phyloP scores from a whole-genome alignment of 1,284 basidiomycete species.

The Coniferiporia sulphurascens region DNA sequence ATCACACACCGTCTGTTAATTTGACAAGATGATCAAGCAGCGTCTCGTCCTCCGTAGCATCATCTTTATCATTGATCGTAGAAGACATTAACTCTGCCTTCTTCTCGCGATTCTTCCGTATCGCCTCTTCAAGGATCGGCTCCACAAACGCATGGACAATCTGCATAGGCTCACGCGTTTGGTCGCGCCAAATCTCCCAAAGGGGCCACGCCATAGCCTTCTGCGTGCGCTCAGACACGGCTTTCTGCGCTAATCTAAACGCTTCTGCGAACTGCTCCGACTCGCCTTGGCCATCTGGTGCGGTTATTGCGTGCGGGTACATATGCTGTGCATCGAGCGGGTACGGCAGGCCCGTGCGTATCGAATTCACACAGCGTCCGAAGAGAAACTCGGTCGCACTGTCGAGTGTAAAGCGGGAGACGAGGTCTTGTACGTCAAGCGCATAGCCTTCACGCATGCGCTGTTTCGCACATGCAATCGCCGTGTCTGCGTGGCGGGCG shows the following conservation, averaged over 20 bases:
- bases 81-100: not conserved
- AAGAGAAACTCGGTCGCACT: slow-evolving; percentile 38
- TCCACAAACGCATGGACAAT: slow-evolving; percentile 45
- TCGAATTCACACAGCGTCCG: slow-evolving; percentile 30
- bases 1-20: slow-evolving; percentile 40
- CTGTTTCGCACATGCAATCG: slow-evolving; percentile 27
- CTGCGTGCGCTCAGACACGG: slow-evolving; percentile 36
- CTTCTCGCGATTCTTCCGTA: slow-evolving; percentile 31
- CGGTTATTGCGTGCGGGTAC: slow-evolving; percentile 6
- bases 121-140: slow-evolving; percentile 43
- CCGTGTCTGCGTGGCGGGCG: slow-evolving; percentile 26
- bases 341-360: slow-evolving; percentile 30
- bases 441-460: slow-evolving; percentile 39
- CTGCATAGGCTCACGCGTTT: slow-evolving; percentile 39
- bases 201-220: slow-evolving; percentile 44
- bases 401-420: slow-evolving; percentile 35
- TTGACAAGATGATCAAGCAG: slow-evolving; percentile 48
- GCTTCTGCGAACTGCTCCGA: slow-evolving; percentile 4
- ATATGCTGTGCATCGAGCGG: slow-evolving; percentile 21
- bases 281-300: slow-evolving; percentile 24
- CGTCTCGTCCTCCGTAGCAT: slow-evolving; percentile 35
- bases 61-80: slow-evolving; percentile 22
- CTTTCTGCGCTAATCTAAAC: slow-evolving; percentile 32
- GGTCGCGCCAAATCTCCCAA: slow-evolving; percentile 42
- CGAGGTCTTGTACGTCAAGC: slow-evolving; percentile 42